phyloP scores from a whole-genome alignment of 352 stramenopile genomes.

The Globisporangium barbulae region DNA sequence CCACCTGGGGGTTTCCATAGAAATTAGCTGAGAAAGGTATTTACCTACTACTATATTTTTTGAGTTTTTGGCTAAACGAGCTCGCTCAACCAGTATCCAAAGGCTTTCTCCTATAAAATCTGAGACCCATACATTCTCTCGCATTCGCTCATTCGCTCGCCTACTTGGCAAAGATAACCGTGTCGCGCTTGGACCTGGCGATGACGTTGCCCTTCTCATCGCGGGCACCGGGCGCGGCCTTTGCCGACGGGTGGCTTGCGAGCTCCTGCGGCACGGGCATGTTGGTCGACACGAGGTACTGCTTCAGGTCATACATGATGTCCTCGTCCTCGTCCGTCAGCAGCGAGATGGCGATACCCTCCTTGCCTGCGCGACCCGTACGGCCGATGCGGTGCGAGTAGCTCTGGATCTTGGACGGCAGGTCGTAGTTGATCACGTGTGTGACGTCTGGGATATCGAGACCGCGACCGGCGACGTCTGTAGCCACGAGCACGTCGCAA shows the following conservation, averaged over 20 bases:
- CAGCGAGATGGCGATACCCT: constrained; percentile 96
- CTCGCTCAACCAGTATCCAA: background rate
- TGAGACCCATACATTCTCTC: background rate
- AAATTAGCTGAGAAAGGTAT: constrained; percentile 49
- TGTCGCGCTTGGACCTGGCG: constrained; percentile 83
- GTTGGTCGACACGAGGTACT: constrained; percentile 95
- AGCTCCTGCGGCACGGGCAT: constrained; percentile 93
- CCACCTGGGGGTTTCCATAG: constrained; percentile 80
- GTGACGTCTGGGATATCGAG: constrained; percentile 98
- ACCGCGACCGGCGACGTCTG: constrained; percentile 93
- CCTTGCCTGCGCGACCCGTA: constrained; percentile 96
- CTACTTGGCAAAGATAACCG: constrained; percentile 86
- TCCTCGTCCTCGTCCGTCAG: constrained; percentile 97
- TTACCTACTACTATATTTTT: constrained; percentile 11
- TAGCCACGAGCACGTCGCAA: constrained; percentile 91
- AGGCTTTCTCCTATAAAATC: constrained; percentile 5
- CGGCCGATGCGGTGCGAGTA: constrained; percentile 99
- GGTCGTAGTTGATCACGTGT: constrained; percentile 99
- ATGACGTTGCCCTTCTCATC: constrained; percentile 88
- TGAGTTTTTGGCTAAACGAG: constrained; percentile 1
- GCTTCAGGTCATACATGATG: constrained; percentile 96
- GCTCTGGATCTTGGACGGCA: constrained; percentile 97
- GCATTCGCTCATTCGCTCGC: too few species aligned
- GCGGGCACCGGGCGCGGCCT: constrained; percentile 73
- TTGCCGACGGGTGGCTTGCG: constrained; percentile 90